Evolutionary conservation across 352 stramenopile species (phyloP).

Genomic region (Pythium oligandrum): DNA sequence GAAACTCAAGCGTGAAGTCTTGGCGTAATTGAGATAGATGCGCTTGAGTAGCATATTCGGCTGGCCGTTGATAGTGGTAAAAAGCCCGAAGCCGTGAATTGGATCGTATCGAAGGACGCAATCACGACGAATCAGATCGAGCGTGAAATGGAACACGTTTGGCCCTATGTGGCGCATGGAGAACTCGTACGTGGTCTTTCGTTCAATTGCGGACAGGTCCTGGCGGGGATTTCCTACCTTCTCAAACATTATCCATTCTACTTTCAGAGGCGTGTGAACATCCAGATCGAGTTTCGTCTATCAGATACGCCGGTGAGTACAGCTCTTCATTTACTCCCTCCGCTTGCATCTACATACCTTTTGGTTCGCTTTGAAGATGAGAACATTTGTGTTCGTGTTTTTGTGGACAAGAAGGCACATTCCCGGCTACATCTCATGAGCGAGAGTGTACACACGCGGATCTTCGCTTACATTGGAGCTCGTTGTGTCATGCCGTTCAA

Average conservation of each 20-base stretch:
- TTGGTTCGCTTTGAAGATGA: conserved; percentile 44
- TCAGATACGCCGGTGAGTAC: too few species aligned
- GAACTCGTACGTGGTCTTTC: conserved; percentile 53
- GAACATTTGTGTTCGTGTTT: conserved; percentile 49
- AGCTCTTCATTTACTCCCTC: too few species aligned
- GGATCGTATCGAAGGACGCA: conserved; percentile 44
- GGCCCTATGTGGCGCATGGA: conserved; percentile 28
- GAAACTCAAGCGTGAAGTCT: conserved; percentile 29
- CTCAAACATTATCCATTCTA: conserved; percentile 70
- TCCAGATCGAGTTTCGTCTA: conserved; percentile 21
- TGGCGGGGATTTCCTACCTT: conserved; percentile 50
- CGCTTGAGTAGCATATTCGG: conserved; percentile 49
- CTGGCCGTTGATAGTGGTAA: conserved; percentile 53
- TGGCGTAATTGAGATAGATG: conserved; percentile 40
- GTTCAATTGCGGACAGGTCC: conserved; percentile 45
- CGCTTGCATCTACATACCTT: conserved; percentile 5
- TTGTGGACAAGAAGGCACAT: conserved; percentile 59
- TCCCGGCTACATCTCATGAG: conserved; percentile 36
- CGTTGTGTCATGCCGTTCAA: conserved; percentile 28
- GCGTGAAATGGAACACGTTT: conserved; percentile 41
- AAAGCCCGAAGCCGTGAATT: conserved; percentile 30
- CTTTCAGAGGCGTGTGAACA: conserved; percentile 27
- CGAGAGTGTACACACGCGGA: conserved; percentile 40
- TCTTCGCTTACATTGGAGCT: conserved; percentile 23
- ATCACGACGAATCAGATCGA: conserved; percentile 42